Evolutionary conservation across 352 stramenopile species (phyloP).

Genomic region (Phytophthora chlamydospora): DNA sequence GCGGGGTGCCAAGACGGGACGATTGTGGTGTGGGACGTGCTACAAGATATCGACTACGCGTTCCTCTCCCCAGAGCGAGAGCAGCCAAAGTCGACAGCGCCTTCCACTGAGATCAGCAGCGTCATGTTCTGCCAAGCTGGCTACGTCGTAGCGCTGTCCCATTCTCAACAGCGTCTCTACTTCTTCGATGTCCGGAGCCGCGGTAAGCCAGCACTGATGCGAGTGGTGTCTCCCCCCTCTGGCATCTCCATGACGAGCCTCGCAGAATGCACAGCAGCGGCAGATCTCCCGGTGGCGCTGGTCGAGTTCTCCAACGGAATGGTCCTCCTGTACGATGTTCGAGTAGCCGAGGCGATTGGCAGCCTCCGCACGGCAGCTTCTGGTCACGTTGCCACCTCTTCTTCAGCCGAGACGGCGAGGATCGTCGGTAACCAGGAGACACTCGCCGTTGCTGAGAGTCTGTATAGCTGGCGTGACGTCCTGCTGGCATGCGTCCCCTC

Average conservation of each 20-base stretch:
- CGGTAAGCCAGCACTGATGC: constrained; percentile 30
- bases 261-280: constrained; percentile 5
- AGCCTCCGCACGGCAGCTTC: constrained; percentile 32
- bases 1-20: constrained; percentile 55
- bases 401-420: not conserved
- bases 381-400: not conserved
- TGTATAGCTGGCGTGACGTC: constrained; percentile 54
- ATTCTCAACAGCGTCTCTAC: constrained; percentile 36
- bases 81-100: not conserved
- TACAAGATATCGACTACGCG: constrained; percentile 48
- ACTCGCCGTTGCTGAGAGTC: constrained; percentile 5
- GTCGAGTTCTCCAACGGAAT: constrained; percentile 57
- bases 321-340: constrained; percentile 52
- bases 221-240: constrained; percentile 36
- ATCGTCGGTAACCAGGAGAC: constrained; percentile 12
- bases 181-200: constrained; percentile 54
- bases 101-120: constrained; percentile 6
- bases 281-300: constrained; percentile 49
- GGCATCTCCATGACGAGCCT: constrained; percentile 28
- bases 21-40: constrained; percentile 57
- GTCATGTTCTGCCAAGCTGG: constrained; percentile 29
- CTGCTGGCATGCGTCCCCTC: constrained; percentile 43
- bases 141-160: constrained; percentile 48
- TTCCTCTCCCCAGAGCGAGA: constrained; percentile 27
- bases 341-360: constrained; percentile 46